Conservation (phyloP, 495 filamentous ascomycete genomes). For the Penicillium cinerascens region DNA sequence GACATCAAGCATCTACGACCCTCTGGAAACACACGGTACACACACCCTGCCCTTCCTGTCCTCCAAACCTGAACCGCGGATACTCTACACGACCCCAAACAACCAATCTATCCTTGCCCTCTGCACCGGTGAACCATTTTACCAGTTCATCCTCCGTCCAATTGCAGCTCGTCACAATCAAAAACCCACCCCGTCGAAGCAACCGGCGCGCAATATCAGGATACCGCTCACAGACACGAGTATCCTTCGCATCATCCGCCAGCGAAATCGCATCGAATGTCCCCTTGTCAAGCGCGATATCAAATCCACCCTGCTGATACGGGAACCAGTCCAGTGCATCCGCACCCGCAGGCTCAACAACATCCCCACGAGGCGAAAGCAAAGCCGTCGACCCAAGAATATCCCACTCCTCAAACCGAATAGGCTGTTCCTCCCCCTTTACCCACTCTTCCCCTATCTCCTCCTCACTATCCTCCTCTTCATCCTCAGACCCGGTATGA, state of each 20-base stretch:
- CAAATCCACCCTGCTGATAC: conserved; percentile 53
- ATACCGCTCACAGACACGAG: conserved; percentile 70
- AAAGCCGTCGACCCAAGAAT: conserved; percentile 53
- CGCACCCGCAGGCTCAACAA: conserved; percentile 1
- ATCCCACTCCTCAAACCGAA: conserved; percentile 74
- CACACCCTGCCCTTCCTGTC: conserved; percentile 79
- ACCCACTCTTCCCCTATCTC: conserved; percentile 14
- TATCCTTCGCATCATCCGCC: conserved; percentile 49
- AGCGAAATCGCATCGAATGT: conserved; percentile 93
- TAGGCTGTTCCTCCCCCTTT: conserved; percentile 9
- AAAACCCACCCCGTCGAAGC: conserved; percentile 64
- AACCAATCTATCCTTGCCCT: conserved; percentile 37
- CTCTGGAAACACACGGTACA: conserved; percentile 71
- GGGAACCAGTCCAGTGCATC: conserved; percentile 33
- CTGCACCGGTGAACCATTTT: conserved; percentile 60
- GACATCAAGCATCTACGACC: conserved; percentile 10
- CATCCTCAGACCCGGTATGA: conserved; percentile 29
- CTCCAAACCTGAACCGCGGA: conserved; percentile 81
- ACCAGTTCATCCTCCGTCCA: conserved; percentile 90
- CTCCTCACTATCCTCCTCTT: conserved; percentile 10
- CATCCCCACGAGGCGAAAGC: conserved; percentile 25
- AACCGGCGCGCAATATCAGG: conserved; percentile 58
- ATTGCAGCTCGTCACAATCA: conserved; percentile 93
- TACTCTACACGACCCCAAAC: conserved; percentile 70
- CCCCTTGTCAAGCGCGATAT: conserved; percentile 91